Base-by-base conservation (phyloP, 1,139 yeast species). In the Suhomyces anneliseae region DNA sequence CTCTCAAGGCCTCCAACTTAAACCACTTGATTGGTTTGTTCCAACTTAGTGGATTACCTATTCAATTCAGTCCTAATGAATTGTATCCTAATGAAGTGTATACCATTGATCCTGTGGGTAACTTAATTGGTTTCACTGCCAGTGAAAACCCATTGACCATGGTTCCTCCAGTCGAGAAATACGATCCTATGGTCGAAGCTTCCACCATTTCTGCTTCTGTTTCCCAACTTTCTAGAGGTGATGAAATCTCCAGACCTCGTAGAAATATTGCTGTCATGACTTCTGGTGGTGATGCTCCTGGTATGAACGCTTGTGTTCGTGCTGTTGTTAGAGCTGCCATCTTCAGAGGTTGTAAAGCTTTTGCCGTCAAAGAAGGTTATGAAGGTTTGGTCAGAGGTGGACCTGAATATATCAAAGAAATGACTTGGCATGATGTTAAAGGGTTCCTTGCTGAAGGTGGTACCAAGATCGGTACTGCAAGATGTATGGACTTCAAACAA, bases 271-370 rank as follows among this genome's bases (percentile, higher is more conserved):
- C 95, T 7, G 95, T 93, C 44, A 89, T 93, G 93, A 93, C 99
- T 1, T 89, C 97, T 1, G 99, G 99, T 58, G 99, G 99, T 65
- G 99, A 92, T 69, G 90, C 98, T 39, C 99, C 96, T 26, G 99
- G 99, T 55, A 93, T 93, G 99, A 90, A 92, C 66, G 92, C 97
- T 2, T 88, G 86, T 43, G 99, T 93, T 14, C 79, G 99, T 56
- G 95, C 97, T 1, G 95, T 93, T 49, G 96, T 93, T 7, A 80
- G 99, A 57, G 81, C 97, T 3, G 96, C 96, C 43, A 87, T 93
- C 53, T 81, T 76, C 69, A 79, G 83, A 52, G 95, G 90, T n/a
- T 93, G 98, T 69, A 95, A 89, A 57, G 92, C 95, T n/a, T 93
- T 78, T 64, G 98, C 95, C 19, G 83, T 93, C 51, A 86, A 83